A percentile compares a stretch with the other conserved stretches of the same genome.
Evolutionary conservation across 2,329 filamentous ascomycete species (phyloP).

Genomic region (Tolypocladium guangdongense): DNA sequence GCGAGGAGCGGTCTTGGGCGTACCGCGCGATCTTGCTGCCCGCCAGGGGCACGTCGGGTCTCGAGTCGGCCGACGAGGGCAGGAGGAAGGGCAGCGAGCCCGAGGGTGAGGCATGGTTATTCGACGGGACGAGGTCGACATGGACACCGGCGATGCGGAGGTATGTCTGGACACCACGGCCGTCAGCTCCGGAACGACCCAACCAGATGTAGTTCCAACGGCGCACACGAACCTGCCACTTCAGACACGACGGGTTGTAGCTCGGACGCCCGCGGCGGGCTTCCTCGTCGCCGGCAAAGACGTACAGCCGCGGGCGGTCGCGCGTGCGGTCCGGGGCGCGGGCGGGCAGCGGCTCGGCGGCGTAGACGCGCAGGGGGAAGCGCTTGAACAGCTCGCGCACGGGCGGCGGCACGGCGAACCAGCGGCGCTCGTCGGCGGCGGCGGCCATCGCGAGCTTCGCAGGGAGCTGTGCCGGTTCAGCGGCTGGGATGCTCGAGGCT

Average conservation of each 20-base stretch:
- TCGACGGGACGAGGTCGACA: conserved; percentile 60
- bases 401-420: conserved; percentile 57
- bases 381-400: conserved; percentile 74
- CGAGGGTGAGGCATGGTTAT: conserved; percentile 85
- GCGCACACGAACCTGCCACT: conserved; percentile 68
- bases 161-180: conserved; percentile 49
- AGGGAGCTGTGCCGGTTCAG: neutral
- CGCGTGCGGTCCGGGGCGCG: conserved; percentile 33
- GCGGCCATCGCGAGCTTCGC: neutral
- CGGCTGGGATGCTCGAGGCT: neutral
- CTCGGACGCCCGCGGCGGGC: conserved; percentile 55
- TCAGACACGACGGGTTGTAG: conserved; percentile 86
- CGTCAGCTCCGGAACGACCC: neutral
- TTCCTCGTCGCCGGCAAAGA: conserved; percentile 62
- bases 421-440: conserved; percentile 13
- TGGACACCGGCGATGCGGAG: conserved; percentile 64
- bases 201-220: neutral
- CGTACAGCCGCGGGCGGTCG: conserved; percentile 51
- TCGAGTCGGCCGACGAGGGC: conserved; percentile 28
- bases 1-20: conserved; percentile 35
- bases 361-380: conserved; percentile 70
- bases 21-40: conserved; percentile 57
- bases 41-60: conserved; percentile 41
- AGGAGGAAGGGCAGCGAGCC: conserved; percentile 84
- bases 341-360: conserved; percentile 62